Conservation (phyloP, 1,139 yeast genomes). For the Kluyveromyces sp. region DNA sequence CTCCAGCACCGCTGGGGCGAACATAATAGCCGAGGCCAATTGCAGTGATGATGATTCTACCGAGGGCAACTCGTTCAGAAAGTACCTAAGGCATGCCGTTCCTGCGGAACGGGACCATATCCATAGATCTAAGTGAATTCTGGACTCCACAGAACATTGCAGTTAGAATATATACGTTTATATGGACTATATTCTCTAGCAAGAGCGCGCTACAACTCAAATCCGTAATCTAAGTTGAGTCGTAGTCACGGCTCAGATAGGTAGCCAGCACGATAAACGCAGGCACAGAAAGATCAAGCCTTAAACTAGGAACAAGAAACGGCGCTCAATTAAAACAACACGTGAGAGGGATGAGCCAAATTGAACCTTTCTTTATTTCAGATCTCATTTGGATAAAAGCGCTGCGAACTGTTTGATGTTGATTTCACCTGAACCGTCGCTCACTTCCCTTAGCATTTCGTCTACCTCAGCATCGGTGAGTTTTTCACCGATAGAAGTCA, state of each 20-base stretch:
- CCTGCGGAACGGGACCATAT: slow-evolving; percentile 32
- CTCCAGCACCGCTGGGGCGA: slow-evolving; percentile 2
- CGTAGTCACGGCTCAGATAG: not conserved
- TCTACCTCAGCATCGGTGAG: slow-evolving; percentile 93
- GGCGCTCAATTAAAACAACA: not conserved
- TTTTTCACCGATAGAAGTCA: slow-evolving; percentile 95
- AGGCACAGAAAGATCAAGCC: not conserved
- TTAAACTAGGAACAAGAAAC: no score
- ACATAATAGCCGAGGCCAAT: slow-evolving; percentile 9
- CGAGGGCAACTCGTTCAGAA: slow-evolving; percentile 32
- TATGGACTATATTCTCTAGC: not conserved
- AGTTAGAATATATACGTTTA: not conserved
- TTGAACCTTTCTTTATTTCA: not conserved
- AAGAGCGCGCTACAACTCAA: not conserved
- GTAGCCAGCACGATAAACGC: not conserved
- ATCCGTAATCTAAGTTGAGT: not conserved
- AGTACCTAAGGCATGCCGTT: slow-evolving; percentile 34
- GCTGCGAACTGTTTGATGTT: slow-evolving; percentile 93
- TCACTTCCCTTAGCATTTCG: slow-evolving; percentile 93
- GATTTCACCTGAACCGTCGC: slow-evolving; percentile 93
- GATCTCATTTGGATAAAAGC: slow-evolving; percentile 42
- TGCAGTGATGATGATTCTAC: slow-evolving; percentile 13
- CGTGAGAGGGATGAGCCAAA: not conserved
- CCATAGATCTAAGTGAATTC: slow-evolving; percentile 11
- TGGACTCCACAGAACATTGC: not conserved